Evolutionary conservation across 2,329 filamentous ascomycete species (phyloP).

Genomic region (Ophiostoma pallidulum): DNA sequence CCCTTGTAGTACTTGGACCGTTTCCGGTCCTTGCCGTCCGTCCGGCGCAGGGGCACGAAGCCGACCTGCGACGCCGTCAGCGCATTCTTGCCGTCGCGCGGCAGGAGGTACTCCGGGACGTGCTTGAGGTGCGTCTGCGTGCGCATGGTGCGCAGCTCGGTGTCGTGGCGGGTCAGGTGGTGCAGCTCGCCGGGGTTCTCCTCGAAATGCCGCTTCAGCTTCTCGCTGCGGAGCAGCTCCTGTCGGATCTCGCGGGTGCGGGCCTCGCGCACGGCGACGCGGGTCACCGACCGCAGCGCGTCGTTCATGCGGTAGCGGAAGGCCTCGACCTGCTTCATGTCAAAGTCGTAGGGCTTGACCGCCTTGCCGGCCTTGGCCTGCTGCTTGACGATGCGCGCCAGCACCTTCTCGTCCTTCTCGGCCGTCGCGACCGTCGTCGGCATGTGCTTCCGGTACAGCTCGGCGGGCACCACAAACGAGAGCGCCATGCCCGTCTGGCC

Average conservation of each 20-base stretch:
- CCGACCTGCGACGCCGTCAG: conserved; percentile 58
- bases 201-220: conserved; percentile 90
- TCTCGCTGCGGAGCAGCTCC: conserved; percentile 88
- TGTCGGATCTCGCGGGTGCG: conserved; percentile 78
- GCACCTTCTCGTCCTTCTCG: conserved; percentile 74
- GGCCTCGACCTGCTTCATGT: conserved; percentile 86
- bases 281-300: conserved; percentile 80
- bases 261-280: conserved; percentile 82
- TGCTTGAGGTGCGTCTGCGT: conserved; percentile 87
- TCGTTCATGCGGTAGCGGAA: conserved; percentile 95
- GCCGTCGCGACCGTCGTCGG: conserved; percentile 68
- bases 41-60: conserved; percentile 60
- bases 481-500: conserved; percentile 89
- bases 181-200: conserved; percentile 82
- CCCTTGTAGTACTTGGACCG: conserved; percentile 42
- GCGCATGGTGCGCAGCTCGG: conserved; percentile 71
- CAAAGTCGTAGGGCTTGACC: conserved; percentile 83
- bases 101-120: conserved; percentile 87
- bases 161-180: conserved; percentile 79
- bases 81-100: conserved; percentile 61
- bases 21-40: conserved; percentile 40
- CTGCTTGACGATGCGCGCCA: conserved; percentile 69
- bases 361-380: conserved; percentile 76
- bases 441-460: conserved; percentile 80
- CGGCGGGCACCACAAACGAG: conserved; percentile 83